Conservation (phyloP, 2,329 filamentous ascomycete genomes). For the Aspergillus spinulosporus region DNA sequence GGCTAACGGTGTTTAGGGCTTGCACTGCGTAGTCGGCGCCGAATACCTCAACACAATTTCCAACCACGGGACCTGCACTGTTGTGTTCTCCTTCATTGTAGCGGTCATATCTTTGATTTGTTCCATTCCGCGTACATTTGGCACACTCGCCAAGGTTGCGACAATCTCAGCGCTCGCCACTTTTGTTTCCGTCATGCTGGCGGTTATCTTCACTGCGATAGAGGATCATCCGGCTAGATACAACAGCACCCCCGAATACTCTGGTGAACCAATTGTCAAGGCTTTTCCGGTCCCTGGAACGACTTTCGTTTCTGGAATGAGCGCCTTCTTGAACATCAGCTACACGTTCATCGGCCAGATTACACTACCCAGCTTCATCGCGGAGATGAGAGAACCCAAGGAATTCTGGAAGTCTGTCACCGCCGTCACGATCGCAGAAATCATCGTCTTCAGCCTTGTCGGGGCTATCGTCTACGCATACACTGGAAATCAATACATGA, state of each 20-base stretch:
- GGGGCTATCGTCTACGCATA: slow-evolving; percentile 82
- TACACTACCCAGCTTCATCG: slow-evolving; percentile 90
- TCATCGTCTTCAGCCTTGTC: slow-evolving; percentile 81
- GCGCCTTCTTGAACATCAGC: slow-evolving; percentile 89
- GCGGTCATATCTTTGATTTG: slow-evolving; percentile 73
- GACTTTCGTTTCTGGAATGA: slow-evolving; percentile 78
- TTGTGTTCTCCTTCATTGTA: slow-evolving; percentile 74
- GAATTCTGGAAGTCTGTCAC: slow-evolving; percentile 94
- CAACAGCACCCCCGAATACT: slow-evolving; percentile 51
- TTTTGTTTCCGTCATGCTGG: slow-evolving; percentile 82
- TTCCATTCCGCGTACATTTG: slow-evolving; percentile 84
- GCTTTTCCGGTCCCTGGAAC: slow-evolving; percentile 68
- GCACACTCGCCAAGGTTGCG: slow-evolving; percentile 74
- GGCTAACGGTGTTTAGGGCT: slow-evolving; percentile 49
- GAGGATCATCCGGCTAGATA: slow-evolving; percentile 73
- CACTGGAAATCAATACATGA: slow-evolving; percentile 86
- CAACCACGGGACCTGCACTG: slow-evolving; percentile 69
- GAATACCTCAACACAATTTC: slow-evolving; percentile 91
- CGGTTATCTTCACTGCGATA: slow-evolving; percentile 76
- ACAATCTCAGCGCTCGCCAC: slow-evolving; percentile 82
- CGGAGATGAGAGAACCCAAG: slow-evolving; percentile 78
- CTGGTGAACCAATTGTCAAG: slow-evolving; percentile 66
- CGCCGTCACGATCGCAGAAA: slow-evolving; percentile 83
- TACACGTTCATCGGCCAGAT: slow-evolving; percentile 97
- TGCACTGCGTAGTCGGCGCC: slow-evolving; percentile 81